Evolutionary conservation across 1,284 basidiomycete species (phyloP).

Genomic region (Moesziomyces sp.): DNA sequence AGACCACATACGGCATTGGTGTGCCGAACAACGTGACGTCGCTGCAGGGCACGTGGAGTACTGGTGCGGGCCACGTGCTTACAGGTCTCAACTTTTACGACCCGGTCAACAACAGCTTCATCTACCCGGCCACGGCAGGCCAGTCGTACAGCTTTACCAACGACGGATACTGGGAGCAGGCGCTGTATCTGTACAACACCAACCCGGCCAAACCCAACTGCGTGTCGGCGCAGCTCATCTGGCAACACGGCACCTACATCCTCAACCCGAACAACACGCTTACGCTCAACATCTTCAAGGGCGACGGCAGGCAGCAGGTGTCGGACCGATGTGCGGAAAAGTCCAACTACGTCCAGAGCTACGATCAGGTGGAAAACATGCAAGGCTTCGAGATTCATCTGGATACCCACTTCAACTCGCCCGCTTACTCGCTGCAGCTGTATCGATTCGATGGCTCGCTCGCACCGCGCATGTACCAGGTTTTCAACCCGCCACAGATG

Average conservation of each 20-base stretch:
- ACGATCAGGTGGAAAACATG: slow-evolving; percentile 52
- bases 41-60: slow-evolving; percentile 61
- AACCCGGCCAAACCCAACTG: slow-evolving; percentile 60
- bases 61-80: slow-evolving; percentile 56
- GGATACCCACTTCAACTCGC: slow-evolving; percentile 26
- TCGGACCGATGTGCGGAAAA: slow-evolving; percentile 40
- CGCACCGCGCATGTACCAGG: slow-evolving; percentile 53
- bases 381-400: slow-evolving; percentile 49
- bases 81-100: slow-evolving; percentile 65
- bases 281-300: slow-evolving; percentile 50
- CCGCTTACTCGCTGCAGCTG: slow-evolving; percentile 45
- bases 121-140: slow-evolving; percentile 54
- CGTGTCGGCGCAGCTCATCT: slow-evolving; percentile 62
- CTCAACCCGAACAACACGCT: slow-evolving; percentile 52
- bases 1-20: slow-evolving; percentile 39
- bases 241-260: slow-evolving; percentile 65
- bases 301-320: slow-evolving; percentile 55
- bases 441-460: slow-evolving; percentile 54
- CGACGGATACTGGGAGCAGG: slow-evolving; percentile 63
- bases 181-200: slow-evolving; percentile 55
- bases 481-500: slow-evolving; percentile 60
- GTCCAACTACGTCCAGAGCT: slow-evolving; percentile 50
- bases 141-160: slow-evolving; percentile 64
- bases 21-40: slow-evolving; percentile 45
- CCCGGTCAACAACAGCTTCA: slow-evolving; percentile 60